Evolutionary conservation across 257 asterid genomes (phyloP), one percentile per base, ranked within the genome.

Genomic region (Fraxinus anomala): DNA sequence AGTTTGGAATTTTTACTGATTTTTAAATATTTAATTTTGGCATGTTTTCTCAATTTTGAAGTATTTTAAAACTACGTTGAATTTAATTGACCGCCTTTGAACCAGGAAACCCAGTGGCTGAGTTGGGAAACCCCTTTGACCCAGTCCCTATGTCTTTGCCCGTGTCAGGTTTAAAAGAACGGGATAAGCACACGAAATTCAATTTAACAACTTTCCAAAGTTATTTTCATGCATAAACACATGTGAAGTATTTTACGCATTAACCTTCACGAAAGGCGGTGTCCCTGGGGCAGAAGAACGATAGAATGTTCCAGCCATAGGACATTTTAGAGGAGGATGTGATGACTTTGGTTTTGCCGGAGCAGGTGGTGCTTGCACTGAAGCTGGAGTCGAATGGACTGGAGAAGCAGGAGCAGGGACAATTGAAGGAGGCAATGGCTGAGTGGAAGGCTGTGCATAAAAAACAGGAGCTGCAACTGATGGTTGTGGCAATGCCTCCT

Each of bases 281-380:
- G 85, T 84, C 36, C 94, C 92, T 54, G 96, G 94, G 76, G 90
- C 96, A 28, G 96, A 85, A 72, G 86, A 79, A 30, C 91, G 89
- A 70, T 89, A 89, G 74, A 91, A 87, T 73, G 77, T 91, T 80
- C 96, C 96, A 9, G 96, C 89, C 94, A 89, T 89, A 33, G 96
- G 96, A 70, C 90, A 87, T 80, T 83, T 87, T 63, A 91, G 79
- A 76, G 94, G 92, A 70, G 96, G 96, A 74, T 85, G 88, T 24
- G 92, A 83, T 6, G 92, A 89, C 73, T 85, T 86, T 24, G 90
- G 86, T 63, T 77, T 84, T 61, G 87, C 30, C 51, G 89, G 88
- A 17, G 88, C 80, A 19, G 80, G 80, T n/a, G 84, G 80, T 6
- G 89, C 73, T 9, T 72, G 82, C 59, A 34, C 28, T 39, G 85